Percentiles rank a stretch among this genome's conserved stretches.
phyloP scores from a whole-genome alignment of 2,329 filamentous ascomycete species.

The Botrytis pseudocinerea region DNA sequence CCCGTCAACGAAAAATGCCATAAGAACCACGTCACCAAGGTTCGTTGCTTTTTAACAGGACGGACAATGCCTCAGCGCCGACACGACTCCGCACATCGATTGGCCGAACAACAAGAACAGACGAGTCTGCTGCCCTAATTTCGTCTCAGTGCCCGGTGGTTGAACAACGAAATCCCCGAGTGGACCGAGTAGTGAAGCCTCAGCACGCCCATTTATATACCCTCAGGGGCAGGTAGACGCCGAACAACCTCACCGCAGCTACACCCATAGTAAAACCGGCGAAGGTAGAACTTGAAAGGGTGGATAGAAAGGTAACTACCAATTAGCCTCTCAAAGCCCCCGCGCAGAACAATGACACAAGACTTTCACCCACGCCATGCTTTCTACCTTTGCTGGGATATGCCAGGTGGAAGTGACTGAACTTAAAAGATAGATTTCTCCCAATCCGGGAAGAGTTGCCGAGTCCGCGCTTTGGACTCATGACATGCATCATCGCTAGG shows the following conservation, averaged over 20 bases:
- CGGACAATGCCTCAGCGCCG: constrained; percentile 19
- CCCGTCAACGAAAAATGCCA: constrained; percentile 9
- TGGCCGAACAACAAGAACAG: constrained; percentile 16
- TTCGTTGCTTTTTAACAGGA: constrained; percentile 18
- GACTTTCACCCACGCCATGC: constrained; percentile 8
- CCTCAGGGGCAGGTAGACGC: constrained; percentile 17
- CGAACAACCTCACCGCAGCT: constrained; percentile 11
- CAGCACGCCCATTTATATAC: constrained; percentile 14
- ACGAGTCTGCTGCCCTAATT: constrained; percentile 18
- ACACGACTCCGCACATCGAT: constrained; percentile 16
- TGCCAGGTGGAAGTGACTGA: constrained; percentile 16
- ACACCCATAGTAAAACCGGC: neutral
- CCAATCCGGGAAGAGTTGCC: constrained; percentile 13
- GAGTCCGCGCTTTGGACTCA: constrained; percentile 8
- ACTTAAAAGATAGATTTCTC: constrained; percentile 4
- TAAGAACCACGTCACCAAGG: constrained; percentile 16
- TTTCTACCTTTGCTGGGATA: neutral
- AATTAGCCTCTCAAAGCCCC: constrained; percentile 16
- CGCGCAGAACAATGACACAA: constrained; percentile 18
- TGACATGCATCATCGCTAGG: constrained; percentile 9
- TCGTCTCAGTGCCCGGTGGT: constrained; percentile 17
- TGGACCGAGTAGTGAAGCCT: constrained; percentile 6
- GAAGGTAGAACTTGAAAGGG: constrained; percentile 1
- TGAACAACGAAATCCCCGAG: constrained; percentile 15
- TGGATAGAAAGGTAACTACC: constrained; percentile 18